Evolutionary conservation across 2,329 filamentous ascomycete genomes (phyloP), one percentile per base, ranked within the genome.

Genomic region (Beauveria pseudobassiana): DNA sequence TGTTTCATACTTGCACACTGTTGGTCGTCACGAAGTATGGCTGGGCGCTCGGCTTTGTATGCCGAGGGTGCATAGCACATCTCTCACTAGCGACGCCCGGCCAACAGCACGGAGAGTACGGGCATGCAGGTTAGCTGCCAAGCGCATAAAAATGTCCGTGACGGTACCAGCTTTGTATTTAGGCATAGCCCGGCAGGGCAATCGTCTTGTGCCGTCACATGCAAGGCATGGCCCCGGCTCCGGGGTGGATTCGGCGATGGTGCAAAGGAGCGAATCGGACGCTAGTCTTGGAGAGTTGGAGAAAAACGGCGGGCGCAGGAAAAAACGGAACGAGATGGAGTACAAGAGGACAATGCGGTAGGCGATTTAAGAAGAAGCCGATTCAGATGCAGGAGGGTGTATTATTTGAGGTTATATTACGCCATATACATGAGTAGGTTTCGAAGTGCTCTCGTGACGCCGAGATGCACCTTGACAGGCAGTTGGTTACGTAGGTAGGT

Each of bases 201-300:
- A 51, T 43, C 16, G 6, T 59, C 45, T 20, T 50, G 42, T 49
- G 45, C 55, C 57, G 48, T 59, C 57, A 59, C 57, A 59, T 59
- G 57, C 18, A 34, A 59, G 57, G 34, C 24, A 38, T n/a, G 48
- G 45, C 24, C 48, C 57, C 48, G 57, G 57, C 14, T 22, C 49
- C 48, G 57, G 57, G 57, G 24, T 45, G 57, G 49, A 34, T 52
- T 52, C 34, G 56, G 24, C 46, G 56, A 59, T 51, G 46, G 56
- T 22, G 49, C 38, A 52, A 46, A 53, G 57, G 57, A 60, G 57
- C 49, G 57, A 60, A 52, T 60, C 57, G 57, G 57, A 42, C 48
- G 57, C 57, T 60, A 60, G 40, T 30, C 16, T 24, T 46, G 49
- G 38, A 38, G 45, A 45, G 22, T 38, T 38, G 34, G 34, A 38